Conservation (phyloP, 2,329 filamentous ascomycete species). For the Trichoderma sp. region DNA sequence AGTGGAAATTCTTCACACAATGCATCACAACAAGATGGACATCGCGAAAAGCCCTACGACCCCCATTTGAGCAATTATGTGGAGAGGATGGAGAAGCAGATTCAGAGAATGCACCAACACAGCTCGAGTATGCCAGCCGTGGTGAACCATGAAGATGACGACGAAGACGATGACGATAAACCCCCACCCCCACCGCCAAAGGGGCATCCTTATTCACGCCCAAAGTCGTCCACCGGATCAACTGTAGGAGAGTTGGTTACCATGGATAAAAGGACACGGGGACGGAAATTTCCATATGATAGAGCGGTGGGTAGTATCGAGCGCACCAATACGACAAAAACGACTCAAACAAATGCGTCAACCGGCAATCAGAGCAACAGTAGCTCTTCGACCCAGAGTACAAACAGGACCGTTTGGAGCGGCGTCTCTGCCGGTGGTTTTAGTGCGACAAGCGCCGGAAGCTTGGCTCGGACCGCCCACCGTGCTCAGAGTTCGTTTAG, state of each 20-base stretch:
- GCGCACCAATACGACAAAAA: slow-evolving; percentile 85
- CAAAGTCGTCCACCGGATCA: slow-evolving; percentile 58
- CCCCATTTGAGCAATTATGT: slow-evolving; percentile 83
- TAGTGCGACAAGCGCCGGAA: slow-evolving; percentile 93
- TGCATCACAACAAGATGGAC: slow-evolving; percentile 40
- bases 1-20: slow-evolving; percentile 53
- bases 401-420: slow-evolving; percentile 87
- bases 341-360: slow-evolving; percentile 75
- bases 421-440: slow-evolving; percentile 85
- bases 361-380: slow-evolving; percentile 68
- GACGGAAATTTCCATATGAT: slow-evolving; percentile 76
- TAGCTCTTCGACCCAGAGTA: slow-evolving; percentile 73
- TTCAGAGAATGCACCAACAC: slow-evolving; percentile 68
- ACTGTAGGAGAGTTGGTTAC: slow-evolving; percentile 44
- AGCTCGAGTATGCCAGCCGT: slow-evolving; percentile 42
- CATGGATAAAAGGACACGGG: slow-evolving; percentile 51
- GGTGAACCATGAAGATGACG: slow-evolving; percentile 45
- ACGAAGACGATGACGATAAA: slow-evolving; percentile 47
- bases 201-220: slow-evolving; percentile 48
- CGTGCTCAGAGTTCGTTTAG: slow-evolving; percentile 65
- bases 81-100: slow-evolving; percentile 82
- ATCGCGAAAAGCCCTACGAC: slow-evolving; percentile 48
- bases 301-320: slow-evolving; percentile 66
- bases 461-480: slow-evolving; percentile 73
- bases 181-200: slow-evolving; percentile 65